Base-by-base conservation (phyloP, 352 stramenopile genomes). In the Pythium diclinum region DNA sequence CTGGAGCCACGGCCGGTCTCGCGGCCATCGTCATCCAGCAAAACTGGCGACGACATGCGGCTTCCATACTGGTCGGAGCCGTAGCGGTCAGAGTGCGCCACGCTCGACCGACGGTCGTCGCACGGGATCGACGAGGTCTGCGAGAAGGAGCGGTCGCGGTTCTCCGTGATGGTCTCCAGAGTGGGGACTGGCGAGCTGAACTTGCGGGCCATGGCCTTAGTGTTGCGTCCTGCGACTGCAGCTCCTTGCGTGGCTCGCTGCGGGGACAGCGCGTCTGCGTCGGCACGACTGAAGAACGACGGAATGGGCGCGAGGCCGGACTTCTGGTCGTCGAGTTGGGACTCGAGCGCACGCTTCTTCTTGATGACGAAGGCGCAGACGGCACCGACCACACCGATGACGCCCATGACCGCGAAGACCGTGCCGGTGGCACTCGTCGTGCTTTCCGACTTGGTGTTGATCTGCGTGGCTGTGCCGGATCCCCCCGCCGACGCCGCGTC, bases 321-420 rank as follows among this genome's bases (percentile, higher is more conserved):
- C 49, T 89, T 89, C 28, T 83, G 63, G 23, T 79, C 74, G 48
- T 78, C 56, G 1, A 83, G 66, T 14, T 72, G 59, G 1, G 68
- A 62, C 51, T 88, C 81, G 21, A 90, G 71, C 1, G 62, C 64
- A 30, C 60, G 67, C 68, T 76, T 80, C 68, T 85, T 87, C 70
- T 86, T 84, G 52, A 90, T 65, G 14, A 88, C 73, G 38, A 92
- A 78, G 48, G 81, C 61, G 23, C 72, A 75, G 34, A 90, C 67
- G 19, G 78, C 65, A 1, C 55, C 79, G 28, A 78, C 83, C 11
- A 73, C 65, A 13, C 65, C 75, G 4, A 87, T 42, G 8, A 78
- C 64, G 14, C 77, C 81, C 16, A 92, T 54, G 28, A 92, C 75
- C 3, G 75, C 63, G 33, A 81, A 76, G 3, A 88, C 68, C 0